Evolutionary conservation across 2,329 filamentous ascomycete species (phyloP), one percentile per base, ranked within the genome.

Genomic region (Ophiostoma tasmaniense): DNA sequence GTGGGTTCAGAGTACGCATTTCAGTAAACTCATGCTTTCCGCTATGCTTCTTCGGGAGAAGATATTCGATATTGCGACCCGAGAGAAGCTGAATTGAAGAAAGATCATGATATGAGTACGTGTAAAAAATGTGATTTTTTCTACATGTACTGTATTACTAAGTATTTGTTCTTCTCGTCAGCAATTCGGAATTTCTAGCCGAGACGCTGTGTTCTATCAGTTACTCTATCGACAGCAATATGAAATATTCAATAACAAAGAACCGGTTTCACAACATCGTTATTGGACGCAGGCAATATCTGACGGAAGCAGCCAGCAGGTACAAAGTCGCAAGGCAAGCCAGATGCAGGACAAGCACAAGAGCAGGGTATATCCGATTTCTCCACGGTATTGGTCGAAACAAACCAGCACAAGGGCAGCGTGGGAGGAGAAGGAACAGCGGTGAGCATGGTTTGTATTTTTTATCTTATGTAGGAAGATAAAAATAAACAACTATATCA

Each of bases 51-150:
- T 30, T 61, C 30, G 55, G 55, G 55, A 61, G 25, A 61, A 28
- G 55, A 61, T 30, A 30, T 61, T 61, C 55, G 55, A 61, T 61
- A 61, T 61, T 61, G 50, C 52, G 52, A 13, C 55, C 55, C 50
- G 50, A 55, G 22, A 55, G 50, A 55, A 55, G 50, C 50, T 55
- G 50, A 55, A 55, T 10, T 6, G 45, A n/a, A 22, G 50, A 55
- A 50, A 50, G 10, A 13, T 25, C n/a, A 55, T 55, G 50, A 55
- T 55, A 45, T 17, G 42, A 45, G 14, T 45, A 45, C 17, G 42
- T 45, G 42, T 45, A 45, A 45, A 45, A 45, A 45, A 17, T 17
- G n/a, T 45, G 20, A 10, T 39, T 14, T 3, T 39, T 14, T 4
- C 8, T 33, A 8, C 37, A 14, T 39, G 37, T 39, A 39, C 8